Conservation (phyloP, 768 basidiomycete species). For the Amanita phalloides region DNA sequence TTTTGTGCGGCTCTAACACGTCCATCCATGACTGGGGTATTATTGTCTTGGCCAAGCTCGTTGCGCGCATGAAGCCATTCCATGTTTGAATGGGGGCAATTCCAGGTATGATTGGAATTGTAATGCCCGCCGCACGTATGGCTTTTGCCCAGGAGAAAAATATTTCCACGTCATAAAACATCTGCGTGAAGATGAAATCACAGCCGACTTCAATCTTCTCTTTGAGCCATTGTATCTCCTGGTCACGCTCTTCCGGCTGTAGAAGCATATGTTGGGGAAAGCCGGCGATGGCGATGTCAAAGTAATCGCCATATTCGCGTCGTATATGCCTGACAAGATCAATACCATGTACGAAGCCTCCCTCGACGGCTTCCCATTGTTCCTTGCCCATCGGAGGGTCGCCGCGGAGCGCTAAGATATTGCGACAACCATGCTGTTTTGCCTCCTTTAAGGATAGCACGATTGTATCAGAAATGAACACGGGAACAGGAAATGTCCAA, state of each 20-base stretch:
- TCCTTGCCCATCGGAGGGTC: constrained; percentile 86
- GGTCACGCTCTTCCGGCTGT: constrained; percentile 60
- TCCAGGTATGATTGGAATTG: constrained; percentile 86
- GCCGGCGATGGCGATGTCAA: constrained; percentile 90
- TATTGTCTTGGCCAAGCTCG: constrained; percentile 62
- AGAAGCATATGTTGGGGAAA: constrained; percentile 79
- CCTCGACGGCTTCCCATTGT: constrained; percentile 88
- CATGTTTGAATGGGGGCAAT: constrained; percentile 93
- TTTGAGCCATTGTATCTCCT: constrained; percentile 80
- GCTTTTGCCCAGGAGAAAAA: constrained; percentile 88
- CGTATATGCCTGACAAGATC: constrained; percentile 90
- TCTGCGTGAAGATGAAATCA: constrained; percentile 93
- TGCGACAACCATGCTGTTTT: constrained; percentile 80
- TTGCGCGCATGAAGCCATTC: constrained; percentile 87
- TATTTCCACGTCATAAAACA: constrained; percentile 92
- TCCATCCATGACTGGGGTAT: constrained; percentile 74
- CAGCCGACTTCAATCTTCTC: constrained; percentile 87
- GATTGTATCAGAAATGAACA: neutral
- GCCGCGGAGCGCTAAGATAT: constrained; percentile 87
- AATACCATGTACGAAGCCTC: constrained; percentile 82
- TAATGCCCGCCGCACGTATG: constrained; percentile 78
- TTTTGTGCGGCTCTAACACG: constrained; percentile 76
- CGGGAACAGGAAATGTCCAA: constrained; percentile 1
- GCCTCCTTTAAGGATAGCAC: constrained; percentile 52
- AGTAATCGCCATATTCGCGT: constrained; percentile 76